Evolutionary conservation across 169 alveolate genomes (phyloP), one percentile per base, ranked within the genome.

Genomic region (Eimeria sp.): DNA sequence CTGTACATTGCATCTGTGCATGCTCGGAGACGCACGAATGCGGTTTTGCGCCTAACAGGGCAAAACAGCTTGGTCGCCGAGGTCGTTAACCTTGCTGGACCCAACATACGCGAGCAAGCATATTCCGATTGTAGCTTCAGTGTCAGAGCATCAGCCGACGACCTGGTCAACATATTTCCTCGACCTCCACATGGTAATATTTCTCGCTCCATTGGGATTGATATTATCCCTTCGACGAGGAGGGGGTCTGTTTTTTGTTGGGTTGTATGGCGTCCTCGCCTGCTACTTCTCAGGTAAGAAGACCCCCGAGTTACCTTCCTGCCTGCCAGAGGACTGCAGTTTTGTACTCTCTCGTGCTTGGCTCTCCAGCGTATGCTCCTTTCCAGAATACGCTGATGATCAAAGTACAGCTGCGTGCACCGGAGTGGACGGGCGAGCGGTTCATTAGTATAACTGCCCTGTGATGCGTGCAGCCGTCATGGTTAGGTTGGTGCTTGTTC

Each of bases 81-180:
- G 99, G 96, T 98, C 99, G 54, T 96, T 99, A 98, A 98, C 99
- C 51, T 97, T 99, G 58, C 96, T 99, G 58, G 99, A 99, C 95
- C 99, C 99, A 25, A 99, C 99, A n/a, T 99, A 99, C 97, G 99
- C 99, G 34, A 96, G 98, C 57, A 98, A 98, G 72, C 95, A 99
- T 97, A 98, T 99, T 80, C 99, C 99, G 0, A 98, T 99, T 45
- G 99, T 99, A 47, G 99, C 99, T 40, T 99, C 99, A 20, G 99
- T 99, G 43, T 98, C 99, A 30, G 99, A 99, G 95, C 99, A 99
- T 97, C 99, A 99, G 97, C 99, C 99, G 34, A 98, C 99, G n/a
- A 98, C 99, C 13, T 99, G 99, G 99, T 73, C 92, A 5, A 73
- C 96, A n/a, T 96, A 96, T 43, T 49, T 96, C 25, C 78, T 96